Conservation (phyloP, 106 monocot species). For the Phalaenopsis aphrodite region DNA sequence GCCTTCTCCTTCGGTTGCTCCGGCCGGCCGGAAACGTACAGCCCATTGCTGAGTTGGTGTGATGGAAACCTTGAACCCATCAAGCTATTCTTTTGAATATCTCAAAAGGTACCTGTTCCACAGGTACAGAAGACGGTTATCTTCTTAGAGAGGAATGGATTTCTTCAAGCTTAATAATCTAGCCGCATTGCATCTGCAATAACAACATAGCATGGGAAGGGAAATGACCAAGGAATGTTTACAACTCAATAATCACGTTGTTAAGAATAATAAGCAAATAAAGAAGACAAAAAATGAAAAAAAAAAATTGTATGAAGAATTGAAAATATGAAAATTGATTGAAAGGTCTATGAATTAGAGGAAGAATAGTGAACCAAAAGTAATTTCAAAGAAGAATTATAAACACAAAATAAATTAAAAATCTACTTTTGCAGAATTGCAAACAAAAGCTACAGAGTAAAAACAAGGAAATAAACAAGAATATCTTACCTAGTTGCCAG, state of each 20-base stretch:
- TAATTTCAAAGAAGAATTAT: not conserved
- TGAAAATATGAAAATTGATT: not conserved
- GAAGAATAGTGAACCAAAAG: not conserved
- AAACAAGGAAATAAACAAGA: not conserved
- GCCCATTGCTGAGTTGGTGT: constrained; percentile 88
- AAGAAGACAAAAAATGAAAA: not conserved
- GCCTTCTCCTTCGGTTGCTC: constrained; percentile 82
- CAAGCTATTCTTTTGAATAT: constrained; percentile 7
- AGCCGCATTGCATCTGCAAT: not conserved
- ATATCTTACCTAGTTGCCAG: not conserved
- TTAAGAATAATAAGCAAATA: not conserved
- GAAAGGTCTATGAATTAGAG: not conserved
- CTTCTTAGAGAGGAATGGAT: not conserved
- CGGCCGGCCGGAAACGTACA: constrained; percentile 83
- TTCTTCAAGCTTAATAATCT: not conserved
- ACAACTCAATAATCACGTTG: not conserved
- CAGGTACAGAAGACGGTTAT: not conserved
- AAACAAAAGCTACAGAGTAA: not conserved
- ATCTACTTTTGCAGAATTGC: not conserved
- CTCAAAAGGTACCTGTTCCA: not conserved
- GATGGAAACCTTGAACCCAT: constrained; percentile 85
- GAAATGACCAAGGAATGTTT: not conserved
- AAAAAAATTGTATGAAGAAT: not conserved
- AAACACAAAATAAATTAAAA: not conserved
- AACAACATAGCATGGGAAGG: not conserved